Percentiles rank a stretch among this genome's conserved stretches.
Conservation (phyloP, 1,284 basidiomycete species). For the Thecaphora thlaspeos region DNA sequence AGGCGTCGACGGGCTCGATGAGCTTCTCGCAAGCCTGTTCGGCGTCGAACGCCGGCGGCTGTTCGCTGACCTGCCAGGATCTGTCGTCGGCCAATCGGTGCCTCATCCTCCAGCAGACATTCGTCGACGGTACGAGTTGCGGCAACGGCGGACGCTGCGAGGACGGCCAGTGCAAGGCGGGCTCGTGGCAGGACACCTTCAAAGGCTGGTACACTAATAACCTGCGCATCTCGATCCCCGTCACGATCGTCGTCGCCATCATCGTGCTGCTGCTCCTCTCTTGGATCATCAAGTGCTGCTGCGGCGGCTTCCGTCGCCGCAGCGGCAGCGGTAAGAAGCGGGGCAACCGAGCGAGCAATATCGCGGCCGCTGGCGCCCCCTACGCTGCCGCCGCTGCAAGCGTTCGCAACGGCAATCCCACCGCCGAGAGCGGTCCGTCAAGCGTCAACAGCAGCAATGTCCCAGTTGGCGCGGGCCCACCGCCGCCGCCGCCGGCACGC, state of each 20-base stretch:
- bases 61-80: constrained; percentile 77
- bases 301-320: constrained; percentile 1
- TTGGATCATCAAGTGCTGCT: constrained; percentile 29
- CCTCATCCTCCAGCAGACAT: constrained; percentile 71
- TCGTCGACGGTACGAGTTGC: constrained; percentile 83
- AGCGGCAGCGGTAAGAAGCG: neutral
- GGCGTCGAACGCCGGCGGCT: constrained; percentile 64
- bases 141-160: constrained; percentile 66
- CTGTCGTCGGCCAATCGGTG: constrained; percentile 66
- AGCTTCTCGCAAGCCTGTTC: constrained; percentile 69
- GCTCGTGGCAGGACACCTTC: constrained; percentile 67
- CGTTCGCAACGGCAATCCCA: neutral
- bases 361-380: no score
- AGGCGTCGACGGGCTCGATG: constrained; percentile 66
- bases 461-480: no score
- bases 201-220: constrained; percentile 62
- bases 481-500: no score
- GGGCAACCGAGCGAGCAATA: neutral
- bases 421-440: no score
- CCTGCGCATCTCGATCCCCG: constrained; percentile 45
- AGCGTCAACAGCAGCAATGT: neutral
- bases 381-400: no score
- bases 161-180: constrained; percentile 68
- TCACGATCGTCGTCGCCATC: constrained; percentile 44
- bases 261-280: constrained; percentile 36